phyloP scores from a whole-genome alignment of 2,329 filamentous ascomycete species.

The Nigrospora sphaerica region DNA sequence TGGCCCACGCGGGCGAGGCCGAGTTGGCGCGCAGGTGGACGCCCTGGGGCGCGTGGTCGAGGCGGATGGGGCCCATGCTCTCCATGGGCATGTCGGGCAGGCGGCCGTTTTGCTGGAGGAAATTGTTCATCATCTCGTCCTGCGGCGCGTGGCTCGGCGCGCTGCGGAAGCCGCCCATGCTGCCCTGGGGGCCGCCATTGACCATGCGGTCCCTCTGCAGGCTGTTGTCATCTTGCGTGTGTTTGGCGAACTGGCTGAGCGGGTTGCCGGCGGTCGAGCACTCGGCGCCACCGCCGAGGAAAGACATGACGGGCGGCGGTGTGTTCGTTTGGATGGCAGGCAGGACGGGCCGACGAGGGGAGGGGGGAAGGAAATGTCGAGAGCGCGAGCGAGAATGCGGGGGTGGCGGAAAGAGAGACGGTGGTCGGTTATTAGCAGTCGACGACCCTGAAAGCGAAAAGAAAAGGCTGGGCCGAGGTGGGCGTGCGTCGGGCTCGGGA shows the following conservation, averaged over 20 bases:
- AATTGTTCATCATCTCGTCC: slow-evolving; percentile 87
- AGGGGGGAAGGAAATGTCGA: too few species aligned
- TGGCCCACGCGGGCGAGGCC: slow-evolving; percentile 47
- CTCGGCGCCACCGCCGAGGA: slow-evolving; percentile 80
- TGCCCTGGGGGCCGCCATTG: slow-evolving; percentile 62
- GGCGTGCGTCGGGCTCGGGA: too few species aligned
- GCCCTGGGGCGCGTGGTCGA: slow-evolving; percentile 39
- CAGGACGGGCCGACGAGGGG: background rate
- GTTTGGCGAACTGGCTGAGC: slow-evolving; percentile 94
- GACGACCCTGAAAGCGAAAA: too few species aligned
- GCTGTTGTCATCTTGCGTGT: slow-evolving; percentile 92
- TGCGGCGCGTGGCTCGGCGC: slow-evolving; percentile 61
- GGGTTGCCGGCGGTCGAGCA: slow-evolving; percentile 96
- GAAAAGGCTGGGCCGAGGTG: too few species aligned
- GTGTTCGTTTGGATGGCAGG: slow-evolving; percentile 5
- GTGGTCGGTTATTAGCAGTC: background rate
- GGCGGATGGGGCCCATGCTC: slow-evolving; percentile 32
- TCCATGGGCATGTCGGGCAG: slow-evolving; percentile 48
- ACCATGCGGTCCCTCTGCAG: slow-evolving; percentile 85
- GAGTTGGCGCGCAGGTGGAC: slow-evolving; percentile 46
- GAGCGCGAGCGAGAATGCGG: background rate
- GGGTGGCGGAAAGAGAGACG: background rate
- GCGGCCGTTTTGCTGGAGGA: slow-evolving; percentile 70
- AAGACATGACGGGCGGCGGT: slow-evolving; percentile 63
- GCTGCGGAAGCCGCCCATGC: slow-evolving; percentile 73